These are phyloP conservation scores for Cladosporium oxysporum DNA, from an alignment of 2,329 filamentous ascomycete species.

Conservation along the genomic window DNA sequence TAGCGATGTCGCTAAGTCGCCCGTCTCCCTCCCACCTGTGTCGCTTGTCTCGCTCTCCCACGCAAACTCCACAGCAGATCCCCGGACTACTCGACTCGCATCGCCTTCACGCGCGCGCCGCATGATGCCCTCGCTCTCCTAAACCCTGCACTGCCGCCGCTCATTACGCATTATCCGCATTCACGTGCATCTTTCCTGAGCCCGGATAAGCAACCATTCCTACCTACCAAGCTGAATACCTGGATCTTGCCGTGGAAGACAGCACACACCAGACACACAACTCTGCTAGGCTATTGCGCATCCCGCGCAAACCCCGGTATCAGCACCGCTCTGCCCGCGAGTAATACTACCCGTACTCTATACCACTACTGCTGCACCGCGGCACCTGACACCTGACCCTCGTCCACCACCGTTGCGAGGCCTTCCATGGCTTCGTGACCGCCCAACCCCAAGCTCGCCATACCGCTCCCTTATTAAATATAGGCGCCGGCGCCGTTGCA, in stretches of 20 bases:
- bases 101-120: not conserved
- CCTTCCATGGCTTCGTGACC: slow-evolving; percentile 12
- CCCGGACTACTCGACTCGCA: not conserved
- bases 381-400: slow-evolving; percentile 16
- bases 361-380: not conserved
- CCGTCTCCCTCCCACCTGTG: not conserved
- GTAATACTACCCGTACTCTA: not conserved
- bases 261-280: slow-evolving; percentile 2
- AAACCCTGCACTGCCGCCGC: not conserved
- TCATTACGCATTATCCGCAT: not conserved
- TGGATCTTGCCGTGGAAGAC: not conserved
- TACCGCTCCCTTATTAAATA: slow-evolving; percentile 2
- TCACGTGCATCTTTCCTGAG: not conserved
- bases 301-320: slow-evolving; percentile 2
- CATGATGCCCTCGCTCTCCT: not conserved
- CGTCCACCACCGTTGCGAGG: slow-evolving; percentile 1
- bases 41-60: not conserved
- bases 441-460: slow-evolving; percentile 1
- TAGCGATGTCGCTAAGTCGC: no score
- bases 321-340: slow-evolving; percentile 3
- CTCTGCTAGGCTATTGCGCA: not conserved
- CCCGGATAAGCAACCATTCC: not conserved
- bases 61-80: not conserved
- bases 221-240: not conserved
- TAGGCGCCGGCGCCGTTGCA: slow-evolving; percentile 15